Base-by-base conservation (phyloP, 75 land plant genomes). In the Larix kaempferi region DNA sequence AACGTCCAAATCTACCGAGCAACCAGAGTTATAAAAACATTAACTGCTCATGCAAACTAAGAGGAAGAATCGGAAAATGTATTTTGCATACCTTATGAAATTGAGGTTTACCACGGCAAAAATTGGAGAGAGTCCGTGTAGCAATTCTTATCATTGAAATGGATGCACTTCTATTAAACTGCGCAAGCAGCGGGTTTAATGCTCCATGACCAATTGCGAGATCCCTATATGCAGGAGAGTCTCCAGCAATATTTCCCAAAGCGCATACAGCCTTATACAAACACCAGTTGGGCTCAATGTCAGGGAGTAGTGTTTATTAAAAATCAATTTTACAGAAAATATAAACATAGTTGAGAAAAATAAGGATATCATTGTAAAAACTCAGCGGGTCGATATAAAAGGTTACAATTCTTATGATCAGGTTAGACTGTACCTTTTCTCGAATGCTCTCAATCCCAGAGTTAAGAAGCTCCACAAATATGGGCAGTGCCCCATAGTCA, bases 401-500 rank as follows among this genome's bases (percentile, higher is more conserved):
- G n/a, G 16, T 59, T 16, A 1, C 1, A 59, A 59, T 16, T 59
- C 16, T 44, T 0, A 1, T 29, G 33, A 29, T 0, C 33, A 29
- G 33, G 33, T 29, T 29, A 29, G 33, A 3, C 56, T 78, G 19
- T 80, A 95, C 98, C 94, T 95, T 96, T 71, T 95, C 98, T 1
- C 94, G 82, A 59, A 93, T 94, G 82, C 93, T 94, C 76, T 93
- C 94, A 77, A 88, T 88, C 27, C 91, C 85, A 73, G 95, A 93
- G 76, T 78, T 76, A 52, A 95, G 90, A 71, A 95, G 93, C 49
- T 93, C 84, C 29, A 89, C 93, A 81, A 95, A 89, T 10, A 91
- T 85, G 26, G 93, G 93, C n/a, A 95, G 89, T 62, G 98, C 93
- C 3, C 95, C 98, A 81, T 85, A 89, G 57, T 95, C 91, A 71